A percentile compares a stretch with the other conserved stretches of the same genome.
Evolutionary conservation across 768 basidiomycete species (phyloP).

Genomic region (Ramaria sp.): DNA sequence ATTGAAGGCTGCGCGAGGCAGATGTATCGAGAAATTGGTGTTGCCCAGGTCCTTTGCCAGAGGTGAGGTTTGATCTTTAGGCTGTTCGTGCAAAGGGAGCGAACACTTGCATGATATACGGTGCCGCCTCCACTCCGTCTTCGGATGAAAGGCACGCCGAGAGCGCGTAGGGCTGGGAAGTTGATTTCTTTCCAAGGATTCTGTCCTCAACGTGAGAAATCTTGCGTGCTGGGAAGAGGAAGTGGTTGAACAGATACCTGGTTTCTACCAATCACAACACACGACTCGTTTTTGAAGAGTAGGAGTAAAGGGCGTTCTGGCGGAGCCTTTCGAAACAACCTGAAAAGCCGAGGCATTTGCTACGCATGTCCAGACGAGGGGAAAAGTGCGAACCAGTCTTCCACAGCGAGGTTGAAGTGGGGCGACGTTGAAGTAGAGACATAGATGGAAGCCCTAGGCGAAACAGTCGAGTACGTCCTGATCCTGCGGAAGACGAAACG

Average conservation of each 20-base stretch:
- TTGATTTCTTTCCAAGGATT: conserved; percentile 99
- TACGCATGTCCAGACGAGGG: background rate
- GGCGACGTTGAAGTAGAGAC: conserved; percentile 73
- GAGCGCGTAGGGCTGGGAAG: conserved; percentile 40
- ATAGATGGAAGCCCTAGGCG: conserved; percentile 30
- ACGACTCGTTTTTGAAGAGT: conserved; percentile 79
- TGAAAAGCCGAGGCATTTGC: conserved; percentile 23
- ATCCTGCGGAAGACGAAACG: background rate
- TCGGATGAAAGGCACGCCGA: conserved; percentile 64
- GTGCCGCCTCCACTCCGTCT: conserved; percentile 90
- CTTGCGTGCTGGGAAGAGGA: background rate
- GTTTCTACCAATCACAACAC: conserved; percentile 89
- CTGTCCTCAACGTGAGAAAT: conserved; percentile 22
- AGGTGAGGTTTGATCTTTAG: background rate
- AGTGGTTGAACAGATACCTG: conserved; percentile 28
- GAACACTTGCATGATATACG: conserved; percentile 75
- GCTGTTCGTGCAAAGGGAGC: background rate
- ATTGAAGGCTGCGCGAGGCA: conserved; percentile 74
- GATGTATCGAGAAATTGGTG: conserved; percentile 91
- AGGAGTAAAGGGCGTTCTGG: conserved; percentile 63
- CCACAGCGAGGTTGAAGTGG: conserved; percentile 82
- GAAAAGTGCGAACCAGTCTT: conserved; percentile 65
- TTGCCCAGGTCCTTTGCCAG: conserved; percentile 80
- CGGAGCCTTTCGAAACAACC: conserved; percentile 73
- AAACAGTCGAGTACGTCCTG: background rate